Evolutionary conservation across 805 yeast species (phyloP).

Genomic region (Candida oleophila): DNA sequence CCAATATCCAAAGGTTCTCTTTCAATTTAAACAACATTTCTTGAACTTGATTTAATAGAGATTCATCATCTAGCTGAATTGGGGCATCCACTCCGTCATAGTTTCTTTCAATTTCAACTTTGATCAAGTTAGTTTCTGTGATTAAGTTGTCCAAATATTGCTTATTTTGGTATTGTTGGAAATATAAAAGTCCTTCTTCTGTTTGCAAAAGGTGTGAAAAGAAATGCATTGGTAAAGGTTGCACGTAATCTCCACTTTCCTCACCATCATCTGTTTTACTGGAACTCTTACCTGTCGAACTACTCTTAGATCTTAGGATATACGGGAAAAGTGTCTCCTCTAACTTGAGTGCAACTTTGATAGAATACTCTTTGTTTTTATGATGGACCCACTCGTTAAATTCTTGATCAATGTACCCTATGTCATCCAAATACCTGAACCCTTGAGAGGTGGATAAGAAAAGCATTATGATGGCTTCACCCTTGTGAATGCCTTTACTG

Average conservation of each 20-base stretch:
- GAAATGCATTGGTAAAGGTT: slow-evolving; percentile 59
- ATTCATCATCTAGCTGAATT: neutral
- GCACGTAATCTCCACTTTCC: neutral
- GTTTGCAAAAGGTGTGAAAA: slow-evolving; percentile 80
- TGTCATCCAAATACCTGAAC: slow-evolving; percentile 57
- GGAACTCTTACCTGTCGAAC: neutral
- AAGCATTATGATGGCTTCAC: slow-evolving; percentile 52
- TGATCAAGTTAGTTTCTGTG: slow-evolving; percentile 27
- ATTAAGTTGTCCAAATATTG: slow-evolving; percentile 44
- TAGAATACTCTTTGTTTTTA: slow-evolving; percentile 46
- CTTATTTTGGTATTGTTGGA: slow-evolving; percentile 41
- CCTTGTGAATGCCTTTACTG: slow-evolving; percentile 13
- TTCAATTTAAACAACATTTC: slow-evolving; percentile 43
- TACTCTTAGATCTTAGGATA: slow-evolving; percentile 7
- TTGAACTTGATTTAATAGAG: no score
- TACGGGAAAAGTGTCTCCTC: slow-evolving; percentile 23
- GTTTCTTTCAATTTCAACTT: slow-evolving; percentile 4
- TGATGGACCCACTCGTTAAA: slow-evolving; percentile 64
- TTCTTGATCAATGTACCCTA: slow-evolving; percentile 62
- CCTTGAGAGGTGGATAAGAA: slow-evolving; percentile 70
- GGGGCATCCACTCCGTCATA: neutral
- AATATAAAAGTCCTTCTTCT: slow-evolving; percentile 68
- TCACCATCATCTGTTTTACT: slow-evolving; percentile 1
- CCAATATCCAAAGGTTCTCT: slow-evolving; percentile 84
- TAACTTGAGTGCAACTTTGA: slow-evolving; percentile 44